phyloP scores from a whole-genome alignment of 129 eudicot genomes.

The Pulicaria dysenterica region DNA sequence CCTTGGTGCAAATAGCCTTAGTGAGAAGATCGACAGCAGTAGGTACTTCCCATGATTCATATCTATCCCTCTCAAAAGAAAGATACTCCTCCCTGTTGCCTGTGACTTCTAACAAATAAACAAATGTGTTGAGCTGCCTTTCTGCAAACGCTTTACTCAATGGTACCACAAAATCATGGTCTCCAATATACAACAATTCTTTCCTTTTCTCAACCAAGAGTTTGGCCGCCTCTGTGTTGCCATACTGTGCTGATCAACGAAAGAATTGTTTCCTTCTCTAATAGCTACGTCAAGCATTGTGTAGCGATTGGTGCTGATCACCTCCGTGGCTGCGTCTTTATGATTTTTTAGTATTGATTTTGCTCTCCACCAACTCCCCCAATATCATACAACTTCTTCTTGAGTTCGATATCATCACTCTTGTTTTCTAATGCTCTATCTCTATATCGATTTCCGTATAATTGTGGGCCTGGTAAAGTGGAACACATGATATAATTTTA shows the following conservation, averaged over 20 bases:
- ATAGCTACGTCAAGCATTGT: conserved; percentile 20
- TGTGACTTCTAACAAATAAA: background rate
- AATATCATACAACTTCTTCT: background rate
- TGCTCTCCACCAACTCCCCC: conserved; percentile 8
- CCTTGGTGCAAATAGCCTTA: background rate
- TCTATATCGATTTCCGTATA: no score
- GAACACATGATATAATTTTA: no score
- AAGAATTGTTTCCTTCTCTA: conserved; percentile 16
- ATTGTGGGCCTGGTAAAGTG: no score
- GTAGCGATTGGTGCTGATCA: background rate
- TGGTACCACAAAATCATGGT: background rate
- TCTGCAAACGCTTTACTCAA: background rate
- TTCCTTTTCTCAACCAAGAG: conserved; percentile 7
- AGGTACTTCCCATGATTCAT: no score
- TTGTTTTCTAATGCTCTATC: no score
- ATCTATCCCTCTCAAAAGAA: no score
- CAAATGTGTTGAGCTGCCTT: background rate
- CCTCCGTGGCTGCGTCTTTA: background rate
- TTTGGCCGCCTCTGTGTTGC: conserved; percentile 11
- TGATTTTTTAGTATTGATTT: background rate
- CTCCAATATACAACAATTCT: background rate
- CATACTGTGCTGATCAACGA: conserved; percentile 18
- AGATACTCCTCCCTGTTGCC: background rate
- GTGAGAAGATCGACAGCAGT: background rate
- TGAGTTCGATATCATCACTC: no score